Evolutionary conservation across 805 yeast genomes (phyloP), one percentile per base, ranked within the genome.

Genomic region (Metschnikowia aberdeeniae): DNA sequence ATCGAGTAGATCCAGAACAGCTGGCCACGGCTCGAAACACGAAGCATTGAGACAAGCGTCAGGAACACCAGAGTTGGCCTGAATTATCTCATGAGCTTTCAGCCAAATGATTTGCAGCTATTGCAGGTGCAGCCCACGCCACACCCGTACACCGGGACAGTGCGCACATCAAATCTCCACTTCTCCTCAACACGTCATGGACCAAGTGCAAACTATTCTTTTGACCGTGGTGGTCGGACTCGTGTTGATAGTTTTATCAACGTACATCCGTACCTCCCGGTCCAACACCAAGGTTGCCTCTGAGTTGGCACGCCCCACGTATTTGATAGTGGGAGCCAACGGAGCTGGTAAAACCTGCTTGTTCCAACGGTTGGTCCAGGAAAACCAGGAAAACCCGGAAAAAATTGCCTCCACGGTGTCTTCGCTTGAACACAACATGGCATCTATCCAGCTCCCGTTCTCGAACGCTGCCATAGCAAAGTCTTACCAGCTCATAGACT

Each of bases 271-370:
- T 5, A 30, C 31, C n/a, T 17, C 34, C 7, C 31, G 36, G 11
- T 24, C 44, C 6, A 32, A 40, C 24, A n/a, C 7, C 19, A 35
- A 39, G 11, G 28, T 40, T 8, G 28, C 42, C n/a, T 51, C 54
- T 19, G 38, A 44, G 10, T 44, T 49, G 51, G 63, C 58, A 44
- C 67, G 64, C 42, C 86, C 88, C 7, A 76, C 86, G 1, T 76
- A 80, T 51, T 64, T 85, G 40, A 73, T 86, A 22, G 70, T 78
- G 28, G 95, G 95, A 0, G 80, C 84, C 28, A 73, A 80, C 12
- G 72, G 73, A 31, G 65, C 80, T 31, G 93, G 93, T 4, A 86
- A 86, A 60, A 84, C 93, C 5, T 53, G 78, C 2, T 66, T 85
- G 28, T 84, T 62, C 65, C 60, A 62, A 55, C 58, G 57, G 32